These are phyloP conservation scores for Barnettozyma californica DNA, from an alignment of 805 yeast species.

Conservation along the genomic window DNA sequence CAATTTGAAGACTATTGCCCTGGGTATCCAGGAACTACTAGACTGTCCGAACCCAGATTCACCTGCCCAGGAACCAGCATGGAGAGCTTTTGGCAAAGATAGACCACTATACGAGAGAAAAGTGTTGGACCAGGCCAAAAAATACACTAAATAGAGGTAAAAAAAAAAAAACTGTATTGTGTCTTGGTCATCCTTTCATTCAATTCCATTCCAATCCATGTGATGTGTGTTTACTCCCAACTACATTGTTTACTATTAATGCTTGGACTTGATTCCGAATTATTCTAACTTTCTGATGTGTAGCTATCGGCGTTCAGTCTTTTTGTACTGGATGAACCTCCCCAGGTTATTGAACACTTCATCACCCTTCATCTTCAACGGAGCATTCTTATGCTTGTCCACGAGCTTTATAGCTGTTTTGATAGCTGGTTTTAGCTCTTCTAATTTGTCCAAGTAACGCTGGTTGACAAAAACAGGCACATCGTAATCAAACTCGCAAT, in stretches of 20 bases:
- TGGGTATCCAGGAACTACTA: slow-evolving; percentile 89
- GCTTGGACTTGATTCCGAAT: too few relatives aligned
- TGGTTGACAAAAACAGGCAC: slow-evolving; percentile 56
- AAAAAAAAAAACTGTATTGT: not conserved
- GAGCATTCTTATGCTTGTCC: slow-evolving; percentile 56
- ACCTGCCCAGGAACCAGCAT: slow-evolving; percentile 97
- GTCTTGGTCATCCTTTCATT: not conserved
- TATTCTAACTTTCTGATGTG: not conserved
- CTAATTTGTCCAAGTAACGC: slow-evolving; percentile 39
- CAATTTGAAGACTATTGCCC: slow-evolving; percentile 78
- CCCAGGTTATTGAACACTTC: slow-evolving; percentile 63
- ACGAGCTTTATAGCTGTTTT: slow-evolving; percentile 53
- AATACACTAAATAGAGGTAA: slow-evolving; percentile 44
- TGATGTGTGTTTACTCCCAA: not conserved
- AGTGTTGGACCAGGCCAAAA: slow-evolving; percentile 75
- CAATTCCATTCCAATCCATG: not conserved
- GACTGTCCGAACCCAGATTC: slow-evolving; percentile 90
- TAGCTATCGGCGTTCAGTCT: slow-evolving; percentile 30
- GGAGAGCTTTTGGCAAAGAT: slow-evolving; percentile 76
- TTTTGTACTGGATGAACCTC: slow-evolving; percentile 76
- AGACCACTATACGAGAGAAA: slow-evolving; percentile 64
- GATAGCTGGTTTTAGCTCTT: slow-evolving; percentile 40
- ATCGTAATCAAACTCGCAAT: slow-evolving; percentile 63
- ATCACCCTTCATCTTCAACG: slow-evolving; percentile 56
- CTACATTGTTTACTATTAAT: not conserved